Base-by-base conservation (phyloP, 495 filamentous ascomycete species). In the Neurospora africana region DNA sequence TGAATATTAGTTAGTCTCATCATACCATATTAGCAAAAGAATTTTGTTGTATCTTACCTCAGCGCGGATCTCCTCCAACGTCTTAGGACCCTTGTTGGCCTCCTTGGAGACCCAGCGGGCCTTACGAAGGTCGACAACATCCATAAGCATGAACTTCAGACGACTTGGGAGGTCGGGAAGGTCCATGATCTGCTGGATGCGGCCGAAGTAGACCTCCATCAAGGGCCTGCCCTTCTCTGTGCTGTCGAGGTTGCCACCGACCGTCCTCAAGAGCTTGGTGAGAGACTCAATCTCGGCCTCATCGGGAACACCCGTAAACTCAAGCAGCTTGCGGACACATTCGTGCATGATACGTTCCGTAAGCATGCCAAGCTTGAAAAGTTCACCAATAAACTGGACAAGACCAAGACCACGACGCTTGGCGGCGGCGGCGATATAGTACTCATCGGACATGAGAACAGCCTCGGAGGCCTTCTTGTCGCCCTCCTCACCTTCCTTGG, bases 271-370 rank as follows among this genome's bases (percentile, higher is more conserved):
- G 39, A 99, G 87, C 81, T 94, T 97, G 73, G 90, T 92, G 81
- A 99, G 89, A 77, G 91, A 94, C 86, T 99, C 95, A 23, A 98
- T 91, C 77, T 97, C 95, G 33, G 94, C 92, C 81, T 98, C 95
- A 76, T 99, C 95, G 21, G 95, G 95, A 73, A 92, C 81, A 72
- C 93, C 96, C 76, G 94, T 89, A 81, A 96, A 98, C 81, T 99
- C 95, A 70, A 98, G 92, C 70, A 98, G 86, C 82, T 97, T 97
- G 85, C 92, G 90, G 15, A 98, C 93, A 87, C 95, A 99, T 84
- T 98, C 93, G 84, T 98, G 96, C 95, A 99, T 99, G 84, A 99
- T 98, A 82, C 94, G 93, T 80, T 97, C 92, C 68, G 95, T 99
- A 82, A 99, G 87, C 95, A 99, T 99, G 76, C 90, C 89, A 73